Conservation (phyloP, 306 rosid species). For the Vigna trinervia region DNA sequence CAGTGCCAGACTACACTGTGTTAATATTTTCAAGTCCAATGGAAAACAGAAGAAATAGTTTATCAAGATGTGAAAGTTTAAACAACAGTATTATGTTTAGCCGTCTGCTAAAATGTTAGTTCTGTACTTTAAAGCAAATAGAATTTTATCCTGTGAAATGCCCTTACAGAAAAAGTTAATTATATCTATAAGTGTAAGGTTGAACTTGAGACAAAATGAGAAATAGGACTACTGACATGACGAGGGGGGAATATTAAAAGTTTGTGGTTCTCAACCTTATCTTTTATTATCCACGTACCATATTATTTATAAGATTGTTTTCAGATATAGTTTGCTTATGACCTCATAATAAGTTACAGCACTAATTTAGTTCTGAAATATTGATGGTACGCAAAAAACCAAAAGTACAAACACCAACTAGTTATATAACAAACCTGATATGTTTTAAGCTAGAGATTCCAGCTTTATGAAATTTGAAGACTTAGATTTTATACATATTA, state of each 20-base stretch:
- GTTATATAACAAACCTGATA: constrained; percentile 45
- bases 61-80: neutral
- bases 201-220: neutral
- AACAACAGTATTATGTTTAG: neutral
- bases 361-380: constrained; percentile 3
- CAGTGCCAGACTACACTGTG: neutral
- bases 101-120: neutral
- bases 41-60: neutral
- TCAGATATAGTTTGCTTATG: constrained; percentile 13
- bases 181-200: neutral
- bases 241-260: too few species aligned
- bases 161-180: neutral
- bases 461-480: constrained; percentile 5
- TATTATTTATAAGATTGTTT: neutral
- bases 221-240: neutral
- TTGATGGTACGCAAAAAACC: constrained; percentile 3
- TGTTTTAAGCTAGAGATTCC: constrained; percentile 1
- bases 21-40: neutral
- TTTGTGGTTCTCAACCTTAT: too few species aligned
- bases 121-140: neutral
- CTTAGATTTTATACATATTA: constrained; percentile 10
- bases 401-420: constrained; percentile 9
- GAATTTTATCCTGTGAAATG: neutral
- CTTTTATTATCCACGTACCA: neutral
- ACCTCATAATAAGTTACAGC: constrained; percentile 38